Evolutionary conservation across 2,329 filamentous ascomycete genomes (phyloP), one percentile per base, ranked within the genome.

Genomic region (Boeremia lycopersici): DNA sequence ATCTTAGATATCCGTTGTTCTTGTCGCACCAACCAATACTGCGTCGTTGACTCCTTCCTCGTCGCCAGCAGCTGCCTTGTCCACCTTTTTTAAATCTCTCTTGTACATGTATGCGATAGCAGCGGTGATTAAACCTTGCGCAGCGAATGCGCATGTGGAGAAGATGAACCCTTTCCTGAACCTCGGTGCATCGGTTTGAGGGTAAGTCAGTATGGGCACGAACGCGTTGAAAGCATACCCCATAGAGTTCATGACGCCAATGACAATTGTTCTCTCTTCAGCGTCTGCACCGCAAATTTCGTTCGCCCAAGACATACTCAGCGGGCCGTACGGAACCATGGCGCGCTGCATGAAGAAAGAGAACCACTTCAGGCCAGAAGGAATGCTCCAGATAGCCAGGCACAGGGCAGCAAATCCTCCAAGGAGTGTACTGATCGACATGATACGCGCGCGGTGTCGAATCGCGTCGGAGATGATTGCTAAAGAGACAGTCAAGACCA

Each of bases 161-260:
- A 38, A 64, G n/a, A 61, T 56, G 29, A 62, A 64, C 0, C 62
- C 62, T 34, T 60, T 64, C 12, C 51, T 29, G 19, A 64, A 64
- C 17, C 35, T 59, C 11, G 62, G 62, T 19, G 62, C 39, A 15
- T 64, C 62, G 1, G 53, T 53, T n/a, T 57, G 53, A n/a, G 62
- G 62, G 25, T 62, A 64, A 8, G 62, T 62, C 31, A 64, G 41
- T 10, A 76, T 53, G 0, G 71, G 71, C 6, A 81, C 68, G 74
- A 78, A 81, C 0, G 78, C 75, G 54, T 78, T 74, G 41, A 80
- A 78, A 0, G 75, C 77, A 54, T 80, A 81, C 0, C 74, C 76
- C 2, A 72, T 66, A 0, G 76, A 76, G 60, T 81, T 79, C 57
- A 81, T 78, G 17, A 80, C 69, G 0, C 77, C 78, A 10, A 81